Base-by-base conservation (phyloP, 75 land plant genomes). In the Azolla pinnata region DNA sequence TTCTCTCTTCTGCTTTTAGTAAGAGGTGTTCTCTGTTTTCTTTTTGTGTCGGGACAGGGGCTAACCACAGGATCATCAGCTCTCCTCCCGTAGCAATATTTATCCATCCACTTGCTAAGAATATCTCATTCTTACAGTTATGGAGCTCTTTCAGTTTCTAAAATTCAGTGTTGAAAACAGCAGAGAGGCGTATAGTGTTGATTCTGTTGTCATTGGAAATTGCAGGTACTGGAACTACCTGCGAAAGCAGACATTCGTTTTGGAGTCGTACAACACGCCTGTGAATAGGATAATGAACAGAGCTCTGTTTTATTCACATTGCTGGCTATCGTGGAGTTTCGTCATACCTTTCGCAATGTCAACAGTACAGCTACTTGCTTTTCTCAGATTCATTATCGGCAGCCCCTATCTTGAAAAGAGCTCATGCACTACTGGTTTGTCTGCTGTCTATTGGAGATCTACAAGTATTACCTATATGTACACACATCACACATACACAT, bases 171-270 rank as follows among this genome's bases (percentile, higher is more conserved):
- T n/a, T n/a, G n/a, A n/a, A n/a, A n/a, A n/a, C n/a, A n/a, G n/a
- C n/a, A n/a, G n/a, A n/a, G n/a, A n/a, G n/a, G n/a, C n/a, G n/a
- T n/a, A n/a, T n/a, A n/a, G n/a, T n/a, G n/a, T n/a, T n/a, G n/a
- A n/a, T n/a, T n/a, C 56, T 44, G 32, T 2, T 54, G 54, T 63
- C 40, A 19, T 34, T 51, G 24, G 1, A 34, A 24, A 26, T 5
- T 73, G 31, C 71, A 95, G 99, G 68, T 95, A 95, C 56, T 95
- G 96, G 96, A 95, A 95, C 70, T 95, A 95, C 64, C 69, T 95
- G 73, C 76, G 88, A 61, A 95, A 95, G 78, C 99, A 95, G 75
- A 83, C 96, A 63, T 90, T 95, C 71, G 99, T 95, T 33, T 70
- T 95, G 21, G 96, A 95, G 64, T 90, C 99, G 31, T 86, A 89